Conservation (phyloP, 2,329 filamentous ascomycete species). For the Rhexocercosporidium sp. region DNA sequence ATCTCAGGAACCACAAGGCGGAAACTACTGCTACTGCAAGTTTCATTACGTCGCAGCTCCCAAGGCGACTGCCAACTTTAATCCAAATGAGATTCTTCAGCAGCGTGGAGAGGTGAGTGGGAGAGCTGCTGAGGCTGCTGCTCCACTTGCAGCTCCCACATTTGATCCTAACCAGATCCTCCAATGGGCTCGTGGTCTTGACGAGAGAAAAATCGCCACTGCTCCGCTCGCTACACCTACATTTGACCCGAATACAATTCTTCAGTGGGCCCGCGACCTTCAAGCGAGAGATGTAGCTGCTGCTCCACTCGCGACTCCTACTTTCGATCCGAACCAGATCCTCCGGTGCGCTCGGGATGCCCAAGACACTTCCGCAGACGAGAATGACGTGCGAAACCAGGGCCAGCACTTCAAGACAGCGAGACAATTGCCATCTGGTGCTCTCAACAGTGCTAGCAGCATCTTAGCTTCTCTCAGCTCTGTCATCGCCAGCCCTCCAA, state of each 20-base stretch:
- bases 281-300: not conserved
- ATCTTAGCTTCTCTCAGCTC: not conserved
- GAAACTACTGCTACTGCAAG: slow-evolving; percentile 1
- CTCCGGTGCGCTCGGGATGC: not conserved
- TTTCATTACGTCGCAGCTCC: not conserved
- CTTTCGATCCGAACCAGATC: not conserved
- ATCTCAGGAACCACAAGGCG: not conserved
- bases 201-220: not conserved
- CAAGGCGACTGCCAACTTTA: not conserved
- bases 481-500: not conserved
- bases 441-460: not conserved
- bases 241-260: not conserved
- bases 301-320: not conserved
- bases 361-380: not conserved
- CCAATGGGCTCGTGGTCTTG: not conserved
- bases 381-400: not conserved
- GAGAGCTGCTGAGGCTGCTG: not conserved
- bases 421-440: not conserved
- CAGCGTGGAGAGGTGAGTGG: not conserved
- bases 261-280: not conserved
- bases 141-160: not conserved
- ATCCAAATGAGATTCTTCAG: slow-evolving; percentile 4
- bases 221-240: not conserved
- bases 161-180: not conserved
- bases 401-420: not conserved